Conservation (phyloP, 352 stramenopile genomes). For the Phytophthora sansomeana region DNA sequence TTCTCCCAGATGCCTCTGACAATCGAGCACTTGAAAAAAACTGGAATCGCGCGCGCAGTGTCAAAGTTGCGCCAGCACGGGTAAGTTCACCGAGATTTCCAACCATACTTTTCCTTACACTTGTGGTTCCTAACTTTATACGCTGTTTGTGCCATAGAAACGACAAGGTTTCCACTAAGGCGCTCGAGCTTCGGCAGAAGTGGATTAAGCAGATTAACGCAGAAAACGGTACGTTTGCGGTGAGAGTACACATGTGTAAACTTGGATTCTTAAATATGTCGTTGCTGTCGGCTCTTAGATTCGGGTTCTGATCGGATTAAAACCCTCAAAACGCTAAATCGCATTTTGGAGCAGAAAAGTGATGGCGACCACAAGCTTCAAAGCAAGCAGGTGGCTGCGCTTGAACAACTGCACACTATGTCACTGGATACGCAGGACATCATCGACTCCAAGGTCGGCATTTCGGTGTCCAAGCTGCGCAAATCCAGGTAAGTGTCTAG, state of each 20-base stretch:
- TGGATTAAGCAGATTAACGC: conserved; percentile 75
- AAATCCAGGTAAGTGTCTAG: conserved; percentile 63
- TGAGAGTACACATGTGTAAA: neutral
- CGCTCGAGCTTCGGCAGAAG: conserved; percentile 67
- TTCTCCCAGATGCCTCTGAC: conserved; percentile 59
- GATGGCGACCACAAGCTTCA: conserved; percentile 51
- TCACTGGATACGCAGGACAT: conserved; percentile 76
- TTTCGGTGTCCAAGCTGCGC: conserved; percentile 77
- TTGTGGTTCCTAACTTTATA: conserved; percentile 4
- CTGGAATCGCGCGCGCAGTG: conserved; percentile 67
- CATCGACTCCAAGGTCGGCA: conserved; percentile 82
- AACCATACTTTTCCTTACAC: neutral
- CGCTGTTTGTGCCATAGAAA: conserved; percentile 49
- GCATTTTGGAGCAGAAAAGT: conserved; percentile 54
- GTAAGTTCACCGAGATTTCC: conserved; percentile 46
- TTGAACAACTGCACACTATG: conserved; percentile 74
- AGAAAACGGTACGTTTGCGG: conserved; percentile 24
- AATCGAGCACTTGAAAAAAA: conserved; percentile 74
- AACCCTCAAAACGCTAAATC: conserved; percentile 59
- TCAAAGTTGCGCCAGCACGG: conserved; percentile 76
- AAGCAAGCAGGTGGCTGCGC: conserved; percentile 47
- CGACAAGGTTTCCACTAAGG: conserved; percentile 78
- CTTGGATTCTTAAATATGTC: neutral
- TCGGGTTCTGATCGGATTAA: conserved; percentile 45
- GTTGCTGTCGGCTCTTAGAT: conserved; percentile 18